Percentiles rank a stretch among this genome's conserved stretches.
These are phyloP conservation scores for Sporormia fimetaria DNA, from an alignment of 495 filamentous ascomycete species.

Conservation along the genomic window DNA sequence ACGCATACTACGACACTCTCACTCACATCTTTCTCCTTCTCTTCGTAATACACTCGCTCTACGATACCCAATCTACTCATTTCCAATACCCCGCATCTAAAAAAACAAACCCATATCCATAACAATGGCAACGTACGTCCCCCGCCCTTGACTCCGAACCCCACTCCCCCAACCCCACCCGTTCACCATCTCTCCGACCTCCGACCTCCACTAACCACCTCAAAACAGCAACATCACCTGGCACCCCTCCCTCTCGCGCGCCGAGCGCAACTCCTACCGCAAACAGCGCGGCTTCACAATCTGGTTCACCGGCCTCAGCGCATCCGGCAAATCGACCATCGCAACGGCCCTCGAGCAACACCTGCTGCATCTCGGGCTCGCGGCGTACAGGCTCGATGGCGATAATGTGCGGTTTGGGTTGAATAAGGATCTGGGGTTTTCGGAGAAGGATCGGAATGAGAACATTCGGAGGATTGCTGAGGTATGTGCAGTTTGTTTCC, in stretches of 20 bases:
- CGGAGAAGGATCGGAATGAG: conserved; percentile 84
- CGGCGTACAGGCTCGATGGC: conserved; percentile 89
- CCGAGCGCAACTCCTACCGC: conserved; percentile 68
- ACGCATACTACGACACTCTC: no score
- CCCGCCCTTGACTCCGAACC: not conserved
- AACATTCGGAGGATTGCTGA: conserved; percentile 95
- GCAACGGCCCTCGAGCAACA: conserved; percentile 94
- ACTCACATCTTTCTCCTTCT: no score
- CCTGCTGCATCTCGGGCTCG: conserved; percentile 68
- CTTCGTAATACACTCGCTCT: no score
- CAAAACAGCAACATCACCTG: conserved; percentile 84
- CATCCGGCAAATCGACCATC: conserved; percentile 91
- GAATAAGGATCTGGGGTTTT: conserved; percentile 94
- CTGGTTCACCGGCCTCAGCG: conserved; percentile 94
- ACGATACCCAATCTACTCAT: no score
- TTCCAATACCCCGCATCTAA: no score
- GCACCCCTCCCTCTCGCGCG: conserved; percentile 80
- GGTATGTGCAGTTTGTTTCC: no score
- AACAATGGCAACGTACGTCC: conserved; percentile 24
- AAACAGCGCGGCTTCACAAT: conserved; percentile 85
- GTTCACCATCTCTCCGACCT: not conserved
- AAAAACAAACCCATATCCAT: no score
- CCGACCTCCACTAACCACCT: not conserved
- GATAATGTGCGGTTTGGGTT: conserved; percentile 98
- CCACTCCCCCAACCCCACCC: not conserved